A percentile compares a stretch with the other conserved stretches of the same genome.
Conservation (phyloP, 1,284 basidiomycete species). For the Leccinum brunneo-olivaceum region DNA sequence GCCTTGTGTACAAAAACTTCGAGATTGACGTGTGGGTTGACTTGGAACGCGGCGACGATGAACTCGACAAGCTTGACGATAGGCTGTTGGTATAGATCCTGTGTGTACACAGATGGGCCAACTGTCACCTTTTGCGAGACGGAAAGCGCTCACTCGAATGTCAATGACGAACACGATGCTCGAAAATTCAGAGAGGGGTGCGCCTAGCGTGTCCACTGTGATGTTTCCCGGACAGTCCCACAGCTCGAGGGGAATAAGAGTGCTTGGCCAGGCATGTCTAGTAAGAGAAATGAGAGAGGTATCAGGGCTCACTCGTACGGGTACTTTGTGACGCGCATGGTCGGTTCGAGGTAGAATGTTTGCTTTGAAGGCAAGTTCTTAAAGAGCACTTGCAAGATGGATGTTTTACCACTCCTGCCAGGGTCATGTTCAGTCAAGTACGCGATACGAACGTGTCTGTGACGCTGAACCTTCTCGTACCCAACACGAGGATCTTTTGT, state of each 20-base stretch:
- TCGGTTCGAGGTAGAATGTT: conserved; percentile 88
- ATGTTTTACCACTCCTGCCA: conserved; percentile 85
- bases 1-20: conserved; percentile 97
- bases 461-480: conserved; percentile 62
- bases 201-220: conserved; percentile 69
- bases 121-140: background rate
- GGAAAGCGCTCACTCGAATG: conserved; percentile 62
- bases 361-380: conserved; percentile 79
- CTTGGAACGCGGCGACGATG: conserved; percentile 65
- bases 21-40: conserved; percentile 76
- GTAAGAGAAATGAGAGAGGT: background rate
- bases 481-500: conserved; percentile 69
- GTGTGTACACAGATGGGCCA: conserved; percentile 9
- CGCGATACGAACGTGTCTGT: background rate
- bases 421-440: conserved; percentile 5
- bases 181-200: conserved; percentile 67
- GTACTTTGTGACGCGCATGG: conserved; percentile 70
- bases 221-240: conserved; percentile 93
- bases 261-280: conserved; percentile 42
- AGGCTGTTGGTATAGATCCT: conserved; percentile 71
- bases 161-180: conserved; percentile 95
- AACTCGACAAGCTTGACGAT: conserved; percentile 76
- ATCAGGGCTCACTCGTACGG: conserved; percentile 69
- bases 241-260: conserved; percentile 87
- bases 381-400: conserved; percentile 88